Conservation (phyloP, 2,329 filamentous ascomycete genomes). For the Exophiala calicioides region DNA sequence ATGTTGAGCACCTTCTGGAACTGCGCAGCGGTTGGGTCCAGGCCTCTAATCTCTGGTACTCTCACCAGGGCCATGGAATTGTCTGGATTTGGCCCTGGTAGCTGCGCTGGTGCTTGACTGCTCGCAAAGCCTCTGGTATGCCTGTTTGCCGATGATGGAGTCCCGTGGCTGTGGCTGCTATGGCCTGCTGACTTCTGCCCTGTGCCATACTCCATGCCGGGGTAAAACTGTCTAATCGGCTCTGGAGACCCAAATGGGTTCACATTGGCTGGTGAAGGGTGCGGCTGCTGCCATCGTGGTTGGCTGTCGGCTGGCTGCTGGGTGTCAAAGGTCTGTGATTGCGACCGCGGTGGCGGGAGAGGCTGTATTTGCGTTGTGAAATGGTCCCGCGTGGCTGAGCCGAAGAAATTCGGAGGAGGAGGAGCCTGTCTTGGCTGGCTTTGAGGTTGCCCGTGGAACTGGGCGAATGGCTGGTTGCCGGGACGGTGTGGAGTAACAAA, state of each 20-base stretch:
- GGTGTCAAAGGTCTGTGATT: not conserved
- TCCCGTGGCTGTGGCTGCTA: slow-evolving; percentile 4
- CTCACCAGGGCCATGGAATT: slow-evolving; percentile 1
- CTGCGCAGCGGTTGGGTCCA: not conserved
- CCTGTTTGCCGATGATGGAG: slow-evolving; percentile 1
- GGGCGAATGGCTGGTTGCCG: slow-evolving; percentile 4
- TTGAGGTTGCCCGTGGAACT: not conserved
- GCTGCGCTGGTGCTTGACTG: not conserved
- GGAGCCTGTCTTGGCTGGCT: slow-evolving; percentile 5
- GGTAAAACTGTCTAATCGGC: slow-evolving; percentile 5
- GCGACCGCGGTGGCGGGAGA: not conserved
- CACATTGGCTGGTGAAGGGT: slow-evolving; percentile 7
- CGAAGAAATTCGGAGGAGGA: slow-evolving; percentile 7
- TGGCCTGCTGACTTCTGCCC: slow-evolving; percentile 1
- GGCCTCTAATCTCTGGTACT: not conserved
- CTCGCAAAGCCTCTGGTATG: not conserved
- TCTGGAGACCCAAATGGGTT: slow-evolving; percentile 21
- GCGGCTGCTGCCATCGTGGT: slow-evolving; percentile 1
- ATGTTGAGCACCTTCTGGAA: slow-evolving; percentile 18
- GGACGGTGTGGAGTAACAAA: slow-evolving; percentile 12
- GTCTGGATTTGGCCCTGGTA: not conserved
- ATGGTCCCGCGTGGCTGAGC: not conserved
- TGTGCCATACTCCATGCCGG: slow-evolving; percentile 1
- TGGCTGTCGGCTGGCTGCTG: slow-evolving; percentile 1
- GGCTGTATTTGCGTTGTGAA: not conserved